Base-by-base conservation (phyloP, 768 basidiomycete species). In the Mycena filopes region DNA sequence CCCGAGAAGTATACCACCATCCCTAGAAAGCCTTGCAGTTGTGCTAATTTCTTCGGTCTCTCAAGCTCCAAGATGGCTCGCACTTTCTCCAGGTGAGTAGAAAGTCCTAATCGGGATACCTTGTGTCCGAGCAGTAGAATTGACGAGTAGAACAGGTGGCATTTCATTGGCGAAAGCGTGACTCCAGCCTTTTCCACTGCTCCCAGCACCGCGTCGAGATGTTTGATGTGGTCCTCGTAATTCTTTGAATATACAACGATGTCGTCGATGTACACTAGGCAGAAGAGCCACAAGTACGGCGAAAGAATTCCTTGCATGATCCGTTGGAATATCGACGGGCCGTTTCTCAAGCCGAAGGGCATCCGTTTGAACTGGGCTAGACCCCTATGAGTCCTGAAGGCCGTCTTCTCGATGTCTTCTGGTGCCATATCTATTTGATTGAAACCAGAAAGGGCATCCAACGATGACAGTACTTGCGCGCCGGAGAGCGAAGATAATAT, bases 11-110 rank as follows among this genome's bases (percentile, higher is more conserved):
- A 67, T 13, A 63, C 61, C 12, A 46, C 46, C 54, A 63, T 55
- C 18, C 61, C 61, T 5, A 76, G 55, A 65, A 73, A 75, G 1
- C 42, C 64, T 36, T 71, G 71, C 25, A 75, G 47, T 40, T 63
- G 25, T 3, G 26, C 10, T 3, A 59, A 18, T 15, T 36, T 45
- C 36, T 11, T 26, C 13, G 56, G 63, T 4, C 45, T 28, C 18
- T 29, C 55, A 2, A 58, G 45, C 10, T 58, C 45, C 11, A 60
- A 20, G 21, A 58, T 47, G 3, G 55, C 48, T 15, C 33, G n/a
- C 4, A 65, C 56, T 41, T 65, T 65, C 31, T 65, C 63, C 10
- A 12, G 9, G 60, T 66, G 60, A 1, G 55, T 67, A 7, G 62
- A 49, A 23, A 67, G 41, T 21, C 66, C 64, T 10, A 49, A 13